Evolutionary conservation across 192 early-diverging fungal genomes (phyloP), one percentile per base, ranked within the genome.

Genomic region (Linnemannia exigua): DNA sequence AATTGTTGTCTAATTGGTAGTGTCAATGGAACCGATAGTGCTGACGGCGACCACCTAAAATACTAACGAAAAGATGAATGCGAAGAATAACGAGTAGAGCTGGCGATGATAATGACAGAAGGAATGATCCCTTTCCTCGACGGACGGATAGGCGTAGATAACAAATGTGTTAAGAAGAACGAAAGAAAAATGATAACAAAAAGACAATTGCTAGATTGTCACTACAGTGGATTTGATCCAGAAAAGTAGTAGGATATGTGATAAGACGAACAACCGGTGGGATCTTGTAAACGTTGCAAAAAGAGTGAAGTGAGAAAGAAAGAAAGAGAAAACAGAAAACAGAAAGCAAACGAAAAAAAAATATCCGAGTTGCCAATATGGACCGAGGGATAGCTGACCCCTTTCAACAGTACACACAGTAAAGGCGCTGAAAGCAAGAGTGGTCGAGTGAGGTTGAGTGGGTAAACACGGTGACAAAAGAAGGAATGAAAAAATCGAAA

Each of bases 281-380:
- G 15, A 8, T 58, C 25, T 58, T 11, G 54, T 22, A 38, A 70
- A 70, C 0, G 36, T 3, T 33, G 48, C 41, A 36, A 38, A 38
- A 63, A 28, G 41, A 31, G 74, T 7, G 63, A 67, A 67, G 28
- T 50, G 48, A 17, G 14, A 25, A 76, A 68, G 66, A 50, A 68
- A 36, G n/a, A 67, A 67, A 41, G 28, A 67, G 38, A 76, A 14
- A 54, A 67, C 11, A 9, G 19, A 20, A 46, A 54, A 22, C 25
- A 36, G 48, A 47, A 16, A 25, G 28, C n/a, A n/a, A 31, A 25
- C n/a, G 31, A 52, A 37, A 28, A 25, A n/a, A 58, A 33, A 63
- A 63, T 63, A 16, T 33, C 52, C 58, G 12, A 63, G 58, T 31
- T 25, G 28, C 28, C 58, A 63, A 63, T 31, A 31, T 63, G 28